Percentiles rank a stretch among this genome's conserved stretches.
These are phyloP conservation scores for Citeromyces nyonsensis DNA, from an alignment of 805 yeast genomes.

Conservation along the genomic window DNA sequence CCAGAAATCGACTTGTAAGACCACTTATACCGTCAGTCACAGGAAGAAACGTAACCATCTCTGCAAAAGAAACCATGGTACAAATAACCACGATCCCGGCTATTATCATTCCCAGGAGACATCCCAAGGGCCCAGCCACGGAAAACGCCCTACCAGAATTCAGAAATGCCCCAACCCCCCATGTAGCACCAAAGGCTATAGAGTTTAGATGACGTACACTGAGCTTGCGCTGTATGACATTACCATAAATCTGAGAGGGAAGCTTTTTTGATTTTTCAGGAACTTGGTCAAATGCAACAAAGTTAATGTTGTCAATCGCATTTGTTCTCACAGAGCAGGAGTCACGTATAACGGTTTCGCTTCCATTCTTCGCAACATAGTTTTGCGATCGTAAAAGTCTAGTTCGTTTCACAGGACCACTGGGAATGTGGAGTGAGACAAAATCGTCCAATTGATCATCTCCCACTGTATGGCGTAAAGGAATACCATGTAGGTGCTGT, in stretches of 20 bases:
- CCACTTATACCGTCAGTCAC: constrained; percentile 52
- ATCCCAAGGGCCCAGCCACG: constrained; percentile 52
- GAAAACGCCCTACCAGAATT: constrained; percentile 47
- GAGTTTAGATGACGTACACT: constrained; percentile 43
- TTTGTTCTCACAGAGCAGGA: too few species aligned
- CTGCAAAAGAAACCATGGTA: constrained; percentile 48
- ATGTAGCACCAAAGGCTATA: constrained; percentile 51
- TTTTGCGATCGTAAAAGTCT: too few species aligned
- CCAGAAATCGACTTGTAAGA: constrained; percentile 42
- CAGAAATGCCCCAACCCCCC: constrained; percentile 48
- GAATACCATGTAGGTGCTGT: neutral
- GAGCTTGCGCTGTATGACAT: constrained; percentile 26
- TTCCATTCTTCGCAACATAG: too few species aligned
- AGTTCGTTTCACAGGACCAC: too few species aligned
- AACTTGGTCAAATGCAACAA: neutral
- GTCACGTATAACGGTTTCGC: too few species aligned
- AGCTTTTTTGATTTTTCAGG: neutral
- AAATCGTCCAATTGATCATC: neutral
- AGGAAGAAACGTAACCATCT: constrained; percentile 54
- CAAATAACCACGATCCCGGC: constrained; percentile 41
- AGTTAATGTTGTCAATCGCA: too few species aligned
- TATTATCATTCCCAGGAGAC: constrained; percentile 36
- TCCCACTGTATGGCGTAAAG: neutral
- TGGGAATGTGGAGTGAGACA: neutral
- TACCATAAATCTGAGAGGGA: too few species aligned